Evolutionary conservation across 805 yeast genomes (phyloP), one percentile per base, ranked within the genome.

Genomic region (Suhomyces pyralidae): DNA sequence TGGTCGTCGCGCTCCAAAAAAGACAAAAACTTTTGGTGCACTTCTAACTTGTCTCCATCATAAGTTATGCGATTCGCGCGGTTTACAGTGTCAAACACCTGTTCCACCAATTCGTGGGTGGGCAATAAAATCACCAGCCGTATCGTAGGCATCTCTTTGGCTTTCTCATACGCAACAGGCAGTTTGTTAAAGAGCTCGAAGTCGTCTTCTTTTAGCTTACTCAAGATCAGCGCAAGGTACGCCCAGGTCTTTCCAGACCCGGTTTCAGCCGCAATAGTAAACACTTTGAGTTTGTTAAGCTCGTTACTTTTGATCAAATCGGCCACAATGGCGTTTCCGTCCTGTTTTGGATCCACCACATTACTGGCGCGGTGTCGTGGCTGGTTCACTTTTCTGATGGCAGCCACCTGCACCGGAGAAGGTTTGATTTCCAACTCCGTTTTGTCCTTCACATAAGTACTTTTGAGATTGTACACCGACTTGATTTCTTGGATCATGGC

Each of bases 181-280:
- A 61, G 58, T 15, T 51, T 54, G 19, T 58, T 57, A 55, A 62
- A 71, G 2, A 60, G 46, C 7, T 59, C 60, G 10, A 67, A 53
- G 52, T 85, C 84, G 48, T 80, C 82, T 53, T 85, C 84, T 54
- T 83, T 81, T 56, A 92, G 68, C 56, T 81, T 82, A 46, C 90
- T 86, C 38, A 92, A 57, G 34, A 93, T 56, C 0, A 97, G 92
- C 0, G 88, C 83, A 55, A 94, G 64, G 63, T 92, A 93, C 0
- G 97, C 91, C 84, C 96, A 84, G 0, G 99, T 93, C 65, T 93
- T 93, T 7, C 99, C 99, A 0, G 96, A 87, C 0, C 99, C 99
- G 0, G 99, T 93, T 66, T 94, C 98, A 2, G 97, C 97, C 0
- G 98, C 97, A 51, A 93, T 68, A 2, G 94, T 82, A 73, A 82